Evolutionary conservation across 805 yeast species (phyloP).

Genomic region (Ogataea angusta): DNA sequence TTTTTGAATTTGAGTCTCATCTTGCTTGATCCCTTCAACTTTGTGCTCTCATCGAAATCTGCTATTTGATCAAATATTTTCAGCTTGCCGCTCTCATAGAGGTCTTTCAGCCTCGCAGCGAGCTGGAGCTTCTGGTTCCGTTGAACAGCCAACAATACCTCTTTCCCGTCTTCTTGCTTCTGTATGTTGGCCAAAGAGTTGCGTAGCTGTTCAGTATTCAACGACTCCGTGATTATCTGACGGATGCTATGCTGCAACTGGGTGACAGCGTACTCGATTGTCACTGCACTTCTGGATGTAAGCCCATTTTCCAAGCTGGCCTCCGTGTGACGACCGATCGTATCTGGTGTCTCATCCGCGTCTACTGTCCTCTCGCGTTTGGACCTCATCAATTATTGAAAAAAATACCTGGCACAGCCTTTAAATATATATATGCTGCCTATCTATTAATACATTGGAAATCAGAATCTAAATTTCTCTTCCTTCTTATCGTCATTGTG

Average conservation of each 20-base stretch:
- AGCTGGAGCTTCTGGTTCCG: slow-evolving; percentile 54
- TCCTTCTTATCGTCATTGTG: slow-evolving; percentile 2
- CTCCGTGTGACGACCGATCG: neutral
- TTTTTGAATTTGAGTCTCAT: slow-evolving; percentile 14
- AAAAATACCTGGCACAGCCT: neutral
- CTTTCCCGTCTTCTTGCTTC: slow-evolving; percentile 26
- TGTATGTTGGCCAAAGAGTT: slow-evolving; percentile 24
- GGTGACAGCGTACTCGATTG: slow-evolving; percentile 50
- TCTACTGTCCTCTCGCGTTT: slow-evolving; percentile 1
- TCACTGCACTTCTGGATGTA: slow-evolving; percentile 19
- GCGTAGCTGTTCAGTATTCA: slow-evolving; percentile 44
- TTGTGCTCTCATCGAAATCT: slow-evolving; percentile 35
- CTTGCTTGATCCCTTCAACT: slow-evolving; percentile 18
- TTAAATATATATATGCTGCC: too few relatives aligned
- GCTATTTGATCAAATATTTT: slow-evolving; percentile 53
- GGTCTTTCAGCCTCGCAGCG: slow-evolving; percentile 57
- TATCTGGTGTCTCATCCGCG: neutral
- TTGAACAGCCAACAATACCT: slow-evolving; percentile 47
- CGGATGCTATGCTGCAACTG: slow-evolving; percentile 51
- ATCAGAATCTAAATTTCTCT: slow-evolving; percentile 9
- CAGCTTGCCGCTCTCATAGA: slow-evolving; percentile 47
- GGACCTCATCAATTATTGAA: neutral
- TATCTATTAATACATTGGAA: neutral
- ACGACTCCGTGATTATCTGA: slow-evolving; percentile 53
- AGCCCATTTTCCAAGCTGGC: slow-evolving; percentile 1